Evolutionary conservation across 2,329 filamentous ascomycete genomes (phyloP).

Genomic region (Aspergillus fischeri): DNA sequence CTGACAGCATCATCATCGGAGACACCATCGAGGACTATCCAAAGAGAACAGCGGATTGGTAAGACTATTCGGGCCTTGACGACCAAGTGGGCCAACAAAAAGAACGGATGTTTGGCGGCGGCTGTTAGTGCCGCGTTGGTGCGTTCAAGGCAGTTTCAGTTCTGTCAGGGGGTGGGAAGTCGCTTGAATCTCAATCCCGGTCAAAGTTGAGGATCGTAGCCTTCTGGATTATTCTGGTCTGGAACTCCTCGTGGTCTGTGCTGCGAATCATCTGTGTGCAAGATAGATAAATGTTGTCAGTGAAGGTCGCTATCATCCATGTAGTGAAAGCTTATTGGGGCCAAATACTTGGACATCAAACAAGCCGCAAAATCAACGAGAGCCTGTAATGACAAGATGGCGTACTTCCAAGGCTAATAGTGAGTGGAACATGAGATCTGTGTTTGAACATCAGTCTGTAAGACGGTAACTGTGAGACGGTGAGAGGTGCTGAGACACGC

Average conservation of each 20-base stretch:
- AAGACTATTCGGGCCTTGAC: neutral
- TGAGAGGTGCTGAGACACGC: neutral
- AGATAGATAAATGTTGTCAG: neutral
- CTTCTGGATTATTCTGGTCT: neutral
- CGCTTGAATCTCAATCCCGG: neutral
- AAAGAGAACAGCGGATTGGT: neutral
- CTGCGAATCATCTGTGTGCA: neutral
- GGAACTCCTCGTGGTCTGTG: neutral
- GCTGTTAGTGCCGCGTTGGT: neutral
- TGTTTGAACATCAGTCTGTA: neutral
- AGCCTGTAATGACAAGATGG: neutral
- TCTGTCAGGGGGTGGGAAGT: neutral
- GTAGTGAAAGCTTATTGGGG: neutral
- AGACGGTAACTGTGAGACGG: neutral
- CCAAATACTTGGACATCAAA: neutral
- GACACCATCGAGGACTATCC: neutral
- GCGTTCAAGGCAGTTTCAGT: neutral
- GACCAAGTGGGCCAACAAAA: neutral
- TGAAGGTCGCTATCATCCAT: neutral
- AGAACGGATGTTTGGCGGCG: neutral
- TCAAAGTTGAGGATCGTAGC: neutral
- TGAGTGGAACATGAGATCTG: neutral
- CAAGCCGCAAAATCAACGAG: neutral
- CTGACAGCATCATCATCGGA: neutral
- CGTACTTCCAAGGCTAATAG: neutral